Base-by-base conservation (phyloP, 176 grass and related monocot genomes). In the Aegilops sharonensis region DNA sequence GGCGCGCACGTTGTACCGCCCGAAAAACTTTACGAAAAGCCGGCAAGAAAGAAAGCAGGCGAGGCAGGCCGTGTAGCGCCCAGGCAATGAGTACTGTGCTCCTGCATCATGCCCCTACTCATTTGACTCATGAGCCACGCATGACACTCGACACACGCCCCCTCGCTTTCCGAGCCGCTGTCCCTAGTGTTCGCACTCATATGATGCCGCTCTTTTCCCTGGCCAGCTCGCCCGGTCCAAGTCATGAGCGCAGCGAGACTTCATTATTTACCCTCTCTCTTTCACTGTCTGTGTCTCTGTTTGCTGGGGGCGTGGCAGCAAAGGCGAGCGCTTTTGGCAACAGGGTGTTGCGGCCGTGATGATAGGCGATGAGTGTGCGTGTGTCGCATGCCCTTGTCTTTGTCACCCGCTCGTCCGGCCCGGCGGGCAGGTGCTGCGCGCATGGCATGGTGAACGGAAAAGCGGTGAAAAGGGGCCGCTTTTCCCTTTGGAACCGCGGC, bases 271-370 rank as follows among this genome's bases (percentile, higher is more conserved):
- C 54, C 9, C 50, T 30, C 52, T 42, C 4, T 42, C 34, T 69
- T 54, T 54, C 50, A 54, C 50, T 54, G 15, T 18, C 50, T 18
- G 50, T 18, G 1, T 5, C 45, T 48, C 40, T 0, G 21, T 35
- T 4, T 75, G 39, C 39, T 42, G 39, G 75, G 75, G 24, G 27
- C 29, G 47, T 37, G 77, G 78, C 83, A 77, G 70, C n/a, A 87
- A 87, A 87, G 81, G 57, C 84, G 75, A 25, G 81, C 36, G 89
- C 89, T 91, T 91, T 91, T 91, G 85, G 81, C 47, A 48, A 29
- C 81, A 13, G 60, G 54, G 89, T 52, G 48, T 75, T 18, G 69
- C 29, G 63, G 15, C 11, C 67, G 62, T 18, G 87, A 91, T 88
- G 85, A 84, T 87, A 84, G 75, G 75, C 85, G 68, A 84, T 91